A percentile compares a stretch with the other conserved stretches of the same genome.
Conservation (phyloP, 2,329 filamentous ascomycete genomes). For the Rhexocercosporidium sp. region DNA sequence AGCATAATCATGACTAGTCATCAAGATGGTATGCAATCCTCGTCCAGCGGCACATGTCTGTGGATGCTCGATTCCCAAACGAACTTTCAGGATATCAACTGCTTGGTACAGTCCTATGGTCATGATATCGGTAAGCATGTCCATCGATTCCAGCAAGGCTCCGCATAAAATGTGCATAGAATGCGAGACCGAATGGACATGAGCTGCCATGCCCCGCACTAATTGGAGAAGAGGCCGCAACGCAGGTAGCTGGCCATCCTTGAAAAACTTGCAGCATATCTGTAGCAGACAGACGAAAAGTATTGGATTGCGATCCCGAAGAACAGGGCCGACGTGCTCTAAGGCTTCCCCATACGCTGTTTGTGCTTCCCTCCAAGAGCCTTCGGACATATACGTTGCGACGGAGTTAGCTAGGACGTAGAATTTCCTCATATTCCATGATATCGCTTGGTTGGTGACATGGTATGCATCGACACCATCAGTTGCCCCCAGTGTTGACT, state of each 20-base stretch:
- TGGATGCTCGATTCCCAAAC: background rate
- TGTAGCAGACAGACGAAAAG: conserved; percentile 11
- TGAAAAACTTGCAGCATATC: conserved; percentile 12
- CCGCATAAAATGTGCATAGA: conserved; percentile 7
- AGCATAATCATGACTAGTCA: background rate
- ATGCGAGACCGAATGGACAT: conserved; percentile 12
- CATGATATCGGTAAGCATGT: conserved; percentile 5
- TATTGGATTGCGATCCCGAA: conserved; percentile 3
- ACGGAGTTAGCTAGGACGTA: conserved; percentile 9
- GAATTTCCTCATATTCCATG: conserved; percentile 13
- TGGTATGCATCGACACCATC: conserved; percentile 7
- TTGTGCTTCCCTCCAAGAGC: conserved; percentile 5
- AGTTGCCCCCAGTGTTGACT: background rate
- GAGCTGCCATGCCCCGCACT: conserved; percentile 9
- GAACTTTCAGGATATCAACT: conserved; percentile 4
- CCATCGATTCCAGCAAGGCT: conserved; percentile 3
- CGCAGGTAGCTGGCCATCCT: background rate
- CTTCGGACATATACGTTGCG: conserved; percentile 3
- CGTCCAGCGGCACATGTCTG: conserved; percentile 4
- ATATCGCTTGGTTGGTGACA: conserved; percentile 1
- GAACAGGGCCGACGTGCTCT: conserved; percentile 7
- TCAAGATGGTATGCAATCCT: conserved; percentile 6
- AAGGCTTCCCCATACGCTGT: conserved; percentile 7
- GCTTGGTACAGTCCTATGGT: conserved; percentile 6
- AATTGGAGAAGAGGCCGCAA: conserved; percentile 7